A percentile compares a stretch with the other conserved stretches of the same genome.
These are phyloP conservation scores for Sarocladiaceae sp. DNA, from an alignment of 2,329 filamentous ascomycete species.

Conservation along the genomic window DNA sequence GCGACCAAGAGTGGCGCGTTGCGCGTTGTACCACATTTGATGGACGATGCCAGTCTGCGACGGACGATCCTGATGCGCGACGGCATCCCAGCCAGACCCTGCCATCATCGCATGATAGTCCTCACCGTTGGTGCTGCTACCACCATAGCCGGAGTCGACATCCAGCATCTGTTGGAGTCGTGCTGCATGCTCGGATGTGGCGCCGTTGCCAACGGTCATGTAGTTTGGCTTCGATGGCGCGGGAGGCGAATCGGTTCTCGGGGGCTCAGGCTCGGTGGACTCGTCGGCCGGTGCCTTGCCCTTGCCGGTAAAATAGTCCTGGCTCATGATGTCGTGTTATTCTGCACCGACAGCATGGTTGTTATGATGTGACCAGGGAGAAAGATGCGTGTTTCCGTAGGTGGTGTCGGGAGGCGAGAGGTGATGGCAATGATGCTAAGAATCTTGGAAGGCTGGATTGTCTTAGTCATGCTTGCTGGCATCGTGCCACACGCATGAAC, in stretches of 20 bases:
- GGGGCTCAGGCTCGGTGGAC: constrained; percentile 20
- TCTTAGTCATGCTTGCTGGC: constrained; percentile 9
- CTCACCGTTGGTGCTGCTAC: constrained; percentile 64
- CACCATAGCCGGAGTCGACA: constrained; percentile 86
- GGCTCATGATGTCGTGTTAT: constrained; percentile 44
- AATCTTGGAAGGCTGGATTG: constrained; percentile 1
- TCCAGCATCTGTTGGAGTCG: constrained; percentile 77
- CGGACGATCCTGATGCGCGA: constrained; percentile 33
- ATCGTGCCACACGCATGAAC: constrained; percentile 3
- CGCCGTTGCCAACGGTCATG: constrained; percentile 82
- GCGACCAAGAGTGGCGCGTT: constrained; percentile 77
- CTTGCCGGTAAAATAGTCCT: constrained; percentile 51
- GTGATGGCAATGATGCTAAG: neutral
- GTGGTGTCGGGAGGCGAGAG: neutral
- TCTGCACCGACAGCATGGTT: constrained; percentile 28
- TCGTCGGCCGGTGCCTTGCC: constrained; percentile 37
- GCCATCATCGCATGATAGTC: constrained; percentile 33
- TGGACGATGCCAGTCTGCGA: constrained; percentile 74
- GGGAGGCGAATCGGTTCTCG: constrained; percentile 21
- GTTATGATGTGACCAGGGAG: too few species aligned
- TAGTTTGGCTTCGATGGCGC: constrained; percentile 51
- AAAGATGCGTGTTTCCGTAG: too few species aligned
- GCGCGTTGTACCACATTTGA: constrained; percentile 92
- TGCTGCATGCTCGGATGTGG: constrained; percentile 73
- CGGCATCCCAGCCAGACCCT: constrained; percentile 39